phyloP scores from a whole-genome alignment of 1,284 basidiomycete species.

The Takashimella koratensis region DNA sequence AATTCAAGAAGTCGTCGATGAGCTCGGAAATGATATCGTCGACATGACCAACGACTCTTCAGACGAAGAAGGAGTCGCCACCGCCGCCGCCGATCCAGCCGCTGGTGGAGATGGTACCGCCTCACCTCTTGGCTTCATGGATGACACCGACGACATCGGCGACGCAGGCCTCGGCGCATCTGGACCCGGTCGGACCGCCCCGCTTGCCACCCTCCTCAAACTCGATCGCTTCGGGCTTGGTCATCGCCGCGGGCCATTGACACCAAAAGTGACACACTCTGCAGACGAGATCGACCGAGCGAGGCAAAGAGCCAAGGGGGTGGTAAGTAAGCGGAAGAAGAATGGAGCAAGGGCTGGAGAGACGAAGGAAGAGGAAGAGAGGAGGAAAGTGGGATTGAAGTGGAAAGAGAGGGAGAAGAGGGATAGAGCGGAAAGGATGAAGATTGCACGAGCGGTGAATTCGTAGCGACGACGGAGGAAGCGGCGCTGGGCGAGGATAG shows the following conservation, averaged over 20 bases:
- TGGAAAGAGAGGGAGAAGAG: slow-evolving; percentile 38
- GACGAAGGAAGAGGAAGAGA: slow-evolving; percentile 29
- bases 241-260: slow-evolving; percentile 11
- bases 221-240: slow-evolving; percentile 42
- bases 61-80: slow-evolving; percentile 5
- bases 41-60: slow-evolving; percentile 16
- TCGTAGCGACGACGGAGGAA: slow-evolving; percentile 1
- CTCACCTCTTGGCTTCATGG: slow-evolving; percentile 1
- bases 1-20: slow-evolving; percentile 2
- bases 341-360: slow-evolving; percentile 9
- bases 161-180: not conserved
- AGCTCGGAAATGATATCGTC: slow-evolving; percentile 11
- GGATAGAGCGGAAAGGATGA: slow-evolving; percentile 36
- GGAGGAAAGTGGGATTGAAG: slow-evolving; percentile 9
- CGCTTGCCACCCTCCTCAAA: slow-evolving; percentile 42
- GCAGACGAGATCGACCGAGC: slow-evolving; percentile 34
- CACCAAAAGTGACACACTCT: slow-evolving; percentile 35
- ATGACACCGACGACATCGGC: slow-evolving; percentile 3
- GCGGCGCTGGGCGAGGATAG: too few species aligned
- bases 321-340: not conserved
- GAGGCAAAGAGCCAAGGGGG: slow-evolving; percentile 23
- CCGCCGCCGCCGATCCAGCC: too few species aligned
- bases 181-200: slow-evolving; percentile 37
- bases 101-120: too few species aligned
- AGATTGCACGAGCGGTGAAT: slow-evolving; percentile 31